Evolutionary conservation across 2,329 filamentous ascomycete species (phyloP), one percentile per base, ranked within the genome.

Genomic region (Aspergillus jensenii): DNA sequence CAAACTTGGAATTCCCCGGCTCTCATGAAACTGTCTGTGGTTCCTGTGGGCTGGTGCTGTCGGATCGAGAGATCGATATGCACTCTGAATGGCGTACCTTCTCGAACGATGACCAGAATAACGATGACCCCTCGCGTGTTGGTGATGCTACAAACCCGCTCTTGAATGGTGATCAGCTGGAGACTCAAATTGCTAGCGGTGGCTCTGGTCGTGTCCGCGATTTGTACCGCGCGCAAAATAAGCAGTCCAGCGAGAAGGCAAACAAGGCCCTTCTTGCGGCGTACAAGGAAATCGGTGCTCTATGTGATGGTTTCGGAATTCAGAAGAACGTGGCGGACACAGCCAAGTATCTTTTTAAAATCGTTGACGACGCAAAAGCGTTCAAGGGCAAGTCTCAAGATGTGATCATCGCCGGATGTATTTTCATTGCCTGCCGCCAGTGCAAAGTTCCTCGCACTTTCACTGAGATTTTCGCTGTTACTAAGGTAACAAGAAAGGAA

Each of bases 31-130:
- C 96, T 73, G 91, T 99, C 55, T 99, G 95, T 73, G 90, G 85
- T 58, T 91, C 89, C 61, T 99, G 95, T 70, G 95, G 95, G 39
- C 82, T 97, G 35, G 95, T 99, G 6, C 84, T 99, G 31, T 90
- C 90, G 59, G 90, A 93, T 70, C 89, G 91, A 65, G 92, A 95
- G 73, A 93, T 99, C 71, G 96, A 99, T 73, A 96, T 91, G 60
- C 90, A 96, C 62, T 96, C 92, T 48, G 95, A 99, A 79, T 99
- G 95, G 95, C 91, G 95, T 73, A 99, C 95, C 1, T 99, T 99
- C 78, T 92, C 93, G 72, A 98, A 98, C 73, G 95, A 99, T 71
- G 96, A 99, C 73, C 91, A 96, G 75, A 91, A 91, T 70, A 93
- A 90, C 70, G 96, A 98, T 68, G 95, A 99, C 66, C 95, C 96